Conservation (phyloP, 805 yeast species). For the Ogataea nakhonphanomensis region DNA sequence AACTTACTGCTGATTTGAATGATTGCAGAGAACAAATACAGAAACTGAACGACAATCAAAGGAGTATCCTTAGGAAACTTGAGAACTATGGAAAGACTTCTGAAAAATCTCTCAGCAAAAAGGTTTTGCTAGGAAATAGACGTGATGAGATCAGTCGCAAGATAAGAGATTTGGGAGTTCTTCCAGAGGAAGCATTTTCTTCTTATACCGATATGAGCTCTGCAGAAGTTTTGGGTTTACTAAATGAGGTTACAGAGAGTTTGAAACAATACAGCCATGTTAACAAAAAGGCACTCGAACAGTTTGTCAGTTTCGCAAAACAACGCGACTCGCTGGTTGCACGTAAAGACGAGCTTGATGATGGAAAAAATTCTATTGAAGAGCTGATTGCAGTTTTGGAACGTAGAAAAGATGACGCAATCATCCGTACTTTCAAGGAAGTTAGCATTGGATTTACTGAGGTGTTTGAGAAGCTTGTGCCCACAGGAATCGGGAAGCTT, state of each 20-base stretch:
- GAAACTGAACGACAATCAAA: slow-evolving; percentile 56
- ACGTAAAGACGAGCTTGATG: slow-evolving; percentile 66
- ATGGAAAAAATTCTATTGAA: slow-evolving; percentile 70
- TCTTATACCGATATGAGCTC: slow-evolving; percentile 42
- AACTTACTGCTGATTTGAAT: slow-evolving; percentile 32
- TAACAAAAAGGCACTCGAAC: slow-evolving; percentile 87
- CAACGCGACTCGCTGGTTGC: slow-evolving; percentile 64
- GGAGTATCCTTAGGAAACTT: slow-evolving; percentile 47
- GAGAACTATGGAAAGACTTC: slow-evolving; percentile 60
- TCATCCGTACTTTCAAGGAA: slow-evolving; percentile 69
- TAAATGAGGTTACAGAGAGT: slow-evolving; percentile 53
- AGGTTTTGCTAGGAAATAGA: slow-evolving; percentile 53
- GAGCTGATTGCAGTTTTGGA: slow-evolving; percentile 66
- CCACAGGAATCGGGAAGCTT: slow-evolving; percentile 73
- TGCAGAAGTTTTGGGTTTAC: slow-evolving; percentile 47
- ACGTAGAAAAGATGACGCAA: slow-evolving; percentile 78
- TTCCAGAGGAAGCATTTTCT: slow-evolving; percentile 80
- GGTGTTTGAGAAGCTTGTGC: slow-evolving; percentile 79
- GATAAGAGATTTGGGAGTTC: slow-evolving; percentile 79
- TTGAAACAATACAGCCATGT: slow-evolving; percentile 69
- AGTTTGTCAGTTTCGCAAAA: slow-evolving; percentile 64
- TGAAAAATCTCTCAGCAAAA: slow-evolving; percentile 63
- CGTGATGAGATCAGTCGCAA: slow-evolving; percentile 69
- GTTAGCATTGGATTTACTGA: slow-evolving; percentile 71
- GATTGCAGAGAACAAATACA: slow-evolving; percentile 39